These are phyloP conservation scores for Ensete glaucum DNA, from an alignment of 176 grass and related monocot genomes.

Conservation along the genomic window DNA sequence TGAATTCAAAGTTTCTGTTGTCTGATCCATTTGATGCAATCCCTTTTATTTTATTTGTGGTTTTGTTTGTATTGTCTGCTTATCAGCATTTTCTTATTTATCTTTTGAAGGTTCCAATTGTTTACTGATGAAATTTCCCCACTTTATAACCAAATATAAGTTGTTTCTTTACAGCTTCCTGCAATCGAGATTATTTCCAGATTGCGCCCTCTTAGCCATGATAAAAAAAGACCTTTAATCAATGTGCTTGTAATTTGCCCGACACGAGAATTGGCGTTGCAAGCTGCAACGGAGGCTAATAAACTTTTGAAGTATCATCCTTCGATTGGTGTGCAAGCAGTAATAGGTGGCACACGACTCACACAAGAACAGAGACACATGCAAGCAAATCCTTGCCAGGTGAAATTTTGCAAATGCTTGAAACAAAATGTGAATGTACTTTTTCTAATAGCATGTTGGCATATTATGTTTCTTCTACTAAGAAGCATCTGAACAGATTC, in stretches of 20 bases:
- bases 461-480: not conserved
- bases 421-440: not conserved
- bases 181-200: constrained; percentile 67
- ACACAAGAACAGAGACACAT: constrained; percentile 80
- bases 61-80: not conserved
- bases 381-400: constrained; percentile 90
- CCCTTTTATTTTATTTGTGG: not conserved
- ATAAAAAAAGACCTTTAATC: constrained; percentile 63
- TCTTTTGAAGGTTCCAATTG: not conserved
- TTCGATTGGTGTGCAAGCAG: constrained; percentile 79
- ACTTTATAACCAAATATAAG: constrained; percentile 10
- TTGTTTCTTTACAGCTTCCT: constrained; percentile 52
- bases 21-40: not conserved
- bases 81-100: not conserved
- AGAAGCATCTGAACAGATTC: constrained; percentile 43
- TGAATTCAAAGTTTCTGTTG: not conserved
- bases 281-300: constrained; percentile 66
- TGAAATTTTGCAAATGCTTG: not conserved
- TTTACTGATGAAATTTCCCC: not conserved
- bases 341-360: constrained; percentile 88
- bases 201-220: constrained; percentile 45
- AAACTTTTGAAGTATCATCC: constrained; percentile 87
- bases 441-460: not conserved
- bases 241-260: constrained; percentile 83
- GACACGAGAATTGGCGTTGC: constrained; percentile 87